Percentiles rank a stretch among this genome's conserved stretches.
These are phyloP conservation scores for Apiospora marii DNA, from an alignment of 2,329 filamentous ascomycete species.

Conservation along the genomic window DNA sequence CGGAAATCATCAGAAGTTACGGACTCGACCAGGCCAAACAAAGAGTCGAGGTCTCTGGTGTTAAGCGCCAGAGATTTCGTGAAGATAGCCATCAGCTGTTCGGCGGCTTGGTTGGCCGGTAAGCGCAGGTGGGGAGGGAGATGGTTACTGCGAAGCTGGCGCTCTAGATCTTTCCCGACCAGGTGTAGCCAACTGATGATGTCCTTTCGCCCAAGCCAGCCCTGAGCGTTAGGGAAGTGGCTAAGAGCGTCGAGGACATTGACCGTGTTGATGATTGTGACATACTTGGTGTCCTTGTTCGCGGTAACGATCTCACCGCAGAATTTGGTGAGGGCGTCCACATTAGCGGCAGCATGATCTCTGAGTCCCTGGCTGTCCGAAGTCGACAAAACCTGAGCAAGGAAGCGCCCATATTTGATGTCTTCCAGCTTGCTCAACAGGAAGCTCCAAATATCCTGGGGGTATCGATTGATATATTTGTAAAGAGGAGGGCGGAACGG, in stretches of 20 bases:
- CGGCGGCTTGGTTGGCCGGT: constrained; percentile 86
- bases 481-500: constrained; percentile 91
- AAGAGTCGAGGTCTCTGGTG: constrained; percentile 78
- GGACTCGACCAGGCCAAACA: constrained; percentile 85
- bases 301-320: constrained; percentile 70
- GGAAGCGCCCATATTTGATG: constrained; percentile 86
- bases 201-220: constrained; percentile 76
- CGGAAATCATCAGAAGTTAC: constrained; percentile 87
- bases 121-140: constrained; percentile 78
- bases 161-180: constrained; percentile 81
- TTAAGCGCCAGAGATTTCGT: constrained; percentile 80
- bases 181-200: constrained; percentile 66
- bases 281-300: constrained; percentile 72
- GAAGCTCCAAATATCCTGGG: constrained; percentile 84
- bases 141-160: constrained; percentile 72
- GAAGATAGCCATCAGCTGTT: constrained; percentile 86
- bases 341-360: constrained; percentile 75
- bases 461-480: constrained; percentile 92
- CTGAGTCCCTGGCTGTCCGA: constrained; percentile 77
- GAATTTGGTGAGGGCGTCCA: constrained; percentile 74
- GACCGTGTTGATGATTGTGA: constrained; percentile 84
- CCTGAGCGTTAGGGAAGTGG: constrained; percentile 67
- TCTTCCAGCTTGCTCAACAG: constrained; percentile 84
- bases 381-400: constrained; percentile 85
- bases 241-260: constrained; percentile 84